Conservation (phyloP, 2,329 filamentous ascomycete species). For the Botrytis medusae region DNA sequence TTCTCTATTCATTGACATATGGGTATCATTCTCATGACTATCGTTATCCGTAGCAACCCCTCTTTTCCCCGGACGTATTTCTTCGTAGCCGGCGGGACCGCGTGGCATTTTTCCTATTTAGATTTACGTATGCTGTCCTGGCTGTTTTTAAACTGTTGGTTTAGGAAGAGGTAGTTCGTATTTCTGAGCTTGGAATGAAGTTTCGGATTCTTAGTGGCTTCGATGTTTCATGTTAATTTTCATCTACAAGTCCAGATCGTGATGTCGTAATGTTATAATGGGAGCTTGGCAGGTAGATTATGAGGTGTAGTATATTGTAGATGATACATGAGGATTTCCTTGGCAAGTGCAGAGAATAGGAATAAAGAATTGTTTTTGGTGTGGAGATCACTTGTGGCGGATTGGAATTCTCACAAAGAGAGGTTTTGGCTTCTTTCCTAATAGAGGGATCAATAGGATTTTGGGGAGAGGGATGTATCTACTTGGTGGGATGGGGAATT, state of each 20-base stretch:
- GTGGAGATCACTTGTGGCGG: neutral
- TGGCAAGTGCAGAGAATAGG: neutral
- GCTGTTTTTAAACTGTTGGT: neutral
- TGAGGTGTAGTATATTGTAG: neutral
- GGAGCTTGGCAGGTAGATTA: neutral
- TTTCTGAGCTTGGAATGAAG: neutral
- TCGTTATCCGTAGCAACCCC: neutral
- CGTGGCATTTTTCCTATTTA: neutral
- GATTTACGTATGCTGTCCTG: neutral
- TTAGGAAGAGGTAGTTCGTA: neutral
- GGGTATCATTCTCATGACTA: neutral
- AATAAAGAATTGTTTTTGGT: neutral
- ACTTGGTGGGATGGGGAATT: neutral
- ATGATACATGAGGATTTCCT: neutral
- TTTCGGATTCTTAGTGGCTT: neutral
- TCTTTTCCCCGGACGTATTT: neutral
- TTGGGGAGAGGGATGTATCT: neutral
- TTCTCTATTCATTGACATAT: neutral
- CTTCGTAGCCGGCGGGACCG: neutral
- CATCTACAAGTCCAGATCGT: neutral
- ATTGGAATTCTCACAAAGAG: neutral
- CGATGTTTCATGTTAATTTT: neutral
- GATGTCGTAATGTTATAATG: neutral
- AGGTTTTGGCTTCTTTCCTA: neutral
- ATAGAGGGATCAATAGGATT: neutral